Evolutionary conservation across 73 alveolate species (phyloP).

Genomic region (Paramecium caudatum): DNA sequence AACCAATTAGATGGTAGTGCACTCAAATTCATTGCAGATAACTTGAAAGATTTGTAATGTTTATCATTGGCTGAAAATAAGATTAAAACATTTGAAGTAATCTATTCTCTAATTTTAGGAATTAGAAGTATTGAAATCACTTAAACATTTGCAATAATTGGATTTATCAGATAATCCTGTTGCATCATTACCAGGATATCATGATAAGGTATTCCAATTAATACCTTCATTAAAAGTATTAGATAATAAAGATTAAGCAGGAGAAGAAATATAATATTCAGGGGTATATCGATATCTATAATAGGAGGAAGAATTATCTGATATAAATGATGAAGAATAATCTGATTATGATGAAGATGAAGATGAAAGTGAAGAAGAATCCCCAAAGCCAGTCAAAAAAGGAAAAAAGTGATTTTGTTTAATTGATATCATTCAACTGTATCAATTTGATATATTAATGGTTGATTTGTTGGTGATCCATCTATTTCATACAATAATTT

Average conservation of each 20-base stretch:
- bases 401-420: no score
- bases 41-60: slow-evolving; percentile 33
- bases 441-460: slow-evolving; percentile 18
- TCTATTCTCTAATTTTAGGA: neutral
- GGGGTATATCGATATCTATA: neutral
- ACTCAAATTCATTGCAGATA: neutral
- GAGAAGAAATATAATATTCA: neutral
- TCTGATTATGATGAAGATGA: slow-evolving; percentile 20
- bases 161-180: slow-evolving; percentile 54
- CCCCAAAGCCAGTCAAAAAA: no score
- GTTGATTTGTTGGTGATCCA: slow-evolving; percentile 30
- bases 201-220: neutral
- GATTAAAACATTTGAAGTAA: slow-evolving; percentile 46
- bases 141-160: slow-evolving; percentile 17
- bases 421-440: slow-evolving; percentile 35
- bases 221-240: neutral
- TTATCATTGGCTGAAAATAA: slow-evolving; percentile 48
- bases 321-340: neutral
- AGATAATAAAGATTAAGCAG: slow-evolving; percentile 27
- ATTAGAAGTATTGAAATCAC: slow-evolving; percentile 12
- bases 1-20: slow-evolving; percentile 47
- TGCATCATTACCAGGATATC: slow-evolving; percentile 1
- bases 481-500: slow-evolving; percentile 58
- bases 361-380: slow-evolving; percentile 57
- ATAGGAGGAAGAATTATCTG: neutral